Evolutionary conservation across 2,329 filamentous ascomycete species (phyloP), one percentile per base, ranked within the genome.

Genomic region (Helotiales sp.): DNA sequence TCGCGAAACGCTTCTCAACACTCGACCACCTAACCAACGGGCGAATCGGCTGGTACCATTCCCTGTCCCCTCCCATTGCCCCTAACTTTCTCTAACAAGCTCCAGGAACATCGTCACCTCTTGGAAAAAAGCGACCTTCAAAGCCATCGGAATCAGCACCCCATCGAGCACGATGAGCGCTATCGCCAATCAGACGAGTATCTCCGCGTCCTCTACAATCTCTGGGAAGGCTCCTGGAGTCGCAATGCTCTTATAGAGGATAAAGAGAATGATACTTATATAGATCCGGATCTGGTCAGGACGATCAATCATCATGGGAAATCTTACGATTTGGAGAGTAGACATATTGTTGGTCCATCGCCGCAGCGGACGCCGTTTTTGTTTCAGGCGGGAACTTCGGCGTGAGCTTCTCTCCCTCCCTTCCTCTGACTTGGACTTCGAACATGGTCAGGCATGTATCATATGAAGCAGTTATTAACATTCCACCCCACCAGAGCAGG

Each of bases 351-450:
- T 57, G 84, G 90, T 61, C 89, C 89, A 0, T 85, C 84, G 58
- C 89, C 89, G 0, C 90, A 93, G 72, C 80, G 90, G 2, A 91
- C 89, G 0, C 90, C 90, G 0, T 81, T 92, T 1, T 83, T 92
- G 4, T 82, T 92, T 3, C 90, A 93, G 76, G 90, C 90, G 0
- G 90, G 90, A 0, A 90, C 89, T 0, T 90, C 87, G 0, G 85
- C 83, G 61, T 84, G 52, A 0, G 78, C 87, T 85, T 85, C 1
- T 87, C 84, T 84, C 87, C 86, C 26, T 30, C 24, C 22, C 24
- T 52, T 17, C 20, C 6, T 17, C 20, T 6, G 30, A 34, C 11
- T 34, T 11, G 5, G 11, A 5, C 30, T 34, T 5, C 30, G 30
- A 6, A 34, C 30, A 5, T 5, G 6, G 30, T 6, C 6, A 34